Conservation (phyloP, 108 stramenopile genomes). For the Halocafeteria seosinensis region DNA sequence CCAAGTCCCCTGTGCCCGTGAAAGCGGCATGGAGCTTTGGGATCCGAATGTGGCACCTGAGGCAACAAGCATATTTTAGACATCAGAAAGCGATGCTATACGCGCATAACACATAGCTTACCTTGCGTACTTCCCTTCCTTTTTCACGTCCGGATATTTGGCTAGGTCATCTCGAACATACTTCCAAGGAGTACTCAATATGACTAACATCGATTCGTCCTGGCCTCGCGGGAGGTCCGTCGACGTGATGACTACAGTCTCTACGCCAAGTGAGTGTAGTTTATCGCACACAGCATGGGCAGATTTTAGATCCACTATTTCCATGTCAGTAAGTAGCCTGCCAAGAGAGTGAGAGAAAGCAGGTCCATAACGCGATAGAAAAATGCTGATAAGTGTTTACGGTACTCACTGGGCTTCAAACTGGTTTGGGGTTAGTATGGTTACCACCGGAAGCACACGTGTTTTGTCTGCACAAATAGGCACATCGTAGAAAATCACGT, state of each 20-base stretch:
- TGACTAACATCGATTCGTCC: conserved; percentile 6
- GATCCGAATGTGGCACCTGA: conserved; percentile 10
- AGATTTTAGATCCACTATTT: too few species aligned
- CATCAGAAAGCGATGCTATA: background rate
- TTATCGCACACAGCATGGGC: conserved; percentile 39
- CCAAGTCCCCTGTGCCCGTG: conserved; percentile 87
- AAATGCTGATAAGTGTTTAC: too few species aligned
- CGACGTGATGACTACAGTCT: conserved; percentile 60
- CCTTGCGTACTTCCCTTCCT: background rate
- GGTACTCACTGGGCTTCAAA: conserved; percentile 66
- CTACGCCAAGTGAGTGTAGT: conserved; percentile 60
- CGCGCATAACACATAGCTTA: background rate
- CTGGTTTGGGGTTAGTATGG: conserved; percentile 89
- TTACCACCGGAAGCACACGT: conserved; percentile 55
- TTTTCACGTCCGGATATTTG: background rate
- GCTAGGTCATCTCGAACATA: background rate
- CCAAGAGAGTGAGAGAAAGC: too few species aligned
- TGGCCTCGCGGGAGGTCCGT: conserved; percentile 3
- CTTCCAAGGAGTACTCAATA: conserved; percentile 39
- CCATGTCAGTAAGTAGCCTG: too few species aligned
- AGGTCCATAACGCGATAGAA: conserved; percentile 49
- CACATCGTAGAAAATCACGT: too few species aligned
- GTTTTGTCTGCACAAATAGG: too few species aligned
- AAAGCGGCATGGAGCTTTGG: conserved; percentile 57
- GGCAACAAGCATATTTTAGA: background rate